Evolutionary conservation across 495 filamentous ascomycete genomes (phyloP).

Genomic region (Aspergillus wentii): DNA sequence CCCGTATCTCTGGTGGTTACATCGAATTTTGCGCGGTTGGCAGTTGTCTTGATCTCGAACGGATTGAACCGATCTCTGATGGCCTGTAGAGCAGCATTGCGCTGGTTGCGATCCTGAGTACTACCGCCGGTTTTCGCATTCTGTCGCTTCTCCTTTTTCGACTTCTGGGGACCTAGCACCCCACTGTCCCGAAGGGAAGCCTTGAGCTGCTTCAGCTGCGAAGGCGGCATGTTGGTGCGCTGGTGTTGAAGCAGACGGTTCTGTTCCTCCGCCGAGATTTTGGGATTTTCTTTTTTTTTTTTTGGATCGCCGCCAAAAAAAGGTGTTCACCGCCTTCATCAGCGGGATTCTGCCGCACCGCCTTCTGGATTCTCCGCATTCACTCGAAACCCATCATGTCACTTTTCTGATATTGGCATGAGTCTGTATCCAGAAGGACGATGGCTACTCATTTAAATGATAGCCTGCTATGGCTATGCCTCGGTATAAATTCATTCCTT

Average conservation of each 20-base stretch:
- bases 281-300: constrained; percentile 18
- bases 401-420: not conserved
- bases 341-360: constrained; percentile 28
- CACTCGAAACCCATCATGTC: constrained; percentile 5
- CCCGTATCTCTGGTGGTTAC: constrained; percentile 54
- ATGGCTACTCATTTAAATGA: constrained; percentile 41
- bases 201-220: constrained; percentile 94
- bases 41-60: constrained; percentile 79
- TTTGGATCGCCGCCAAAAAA: constrained; percentile 20
- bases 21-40: constrained; percentile 69
- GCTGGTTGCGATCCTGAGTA: constrained; percentile 63
- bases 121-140: constrained; percentile 58
- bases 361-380: constrained; percentile 27
- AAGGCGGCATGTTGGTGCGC: constrained; percentile 70
- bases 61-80: constrained; percentile 97
- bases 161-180: constrained; percentile 80
- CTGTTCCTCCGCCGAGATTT: constrained; percentile 17
- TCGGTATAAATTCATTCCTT: constrained; percentile 26
- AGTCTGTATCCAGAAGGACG: constrained; percentile 6
- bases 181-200: constrained; percentile 81
- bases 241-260: constrained; percentile 2
- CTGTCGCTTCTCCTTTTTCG: constrained; percentile 83
- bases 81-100: constrained; percentile 65
- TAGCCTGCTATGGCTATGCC: constrained; percentile 39
- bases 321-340: constrained; percentile 28